phyloP scores from a whole-genome alignment of 1,139 yeast species.

The Blastobotrys buckinghamii region DNA sequence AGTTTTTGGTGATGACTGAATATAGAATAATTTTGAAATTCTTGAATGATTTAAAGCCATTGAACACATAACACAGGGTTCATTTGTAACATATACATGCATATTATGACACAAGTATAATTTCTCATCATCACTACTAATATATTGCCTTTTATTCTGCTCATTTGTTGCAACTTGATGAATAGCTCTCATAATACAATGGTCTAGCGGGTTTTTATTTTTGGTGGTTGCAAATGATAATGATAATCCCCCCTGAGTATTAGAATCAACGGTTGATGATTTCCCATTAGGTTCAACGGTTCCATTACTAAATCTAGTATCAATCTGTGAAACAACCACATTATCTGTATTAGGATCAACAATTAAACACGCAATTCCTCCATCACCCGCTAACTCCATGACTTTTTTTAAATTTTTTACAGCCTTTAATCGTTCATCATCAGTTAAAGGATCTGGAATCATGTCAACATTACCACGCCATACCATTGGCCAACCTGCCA shows the following conservation, averaged over 20 bases:
- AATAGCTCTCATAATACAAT: conserved; percentile 71
- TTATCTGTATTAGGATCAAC: conserved; percentile 42
- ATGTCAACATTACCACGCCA: conserved; percentile 93
- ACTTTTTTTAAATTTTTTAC: conserved; percentile 22
- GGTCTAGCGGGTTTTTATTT: conserved; percentile 67
- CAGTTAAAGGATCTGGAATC: conserved; percentile 54
- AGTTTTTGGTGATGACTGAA: conserved; percentile 42
- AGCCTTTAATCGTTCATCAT: conserved; percentile 9
- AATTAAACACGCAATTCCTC: conserved; percentile 44
- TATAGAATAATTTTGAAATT: conserved; percentile 59
- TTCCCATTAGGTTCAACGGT: no score
- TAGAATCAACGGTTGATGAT: background rate
- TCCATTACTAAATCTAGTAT: conserved; percentile 33
- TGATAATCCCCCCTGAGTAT: conserved; percentile 9
- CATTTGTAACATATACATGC: conserved; percentile 84
- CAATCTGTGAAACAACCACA: conserved; percentile 37
- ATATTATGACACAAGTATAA: conserved; percentile 68
- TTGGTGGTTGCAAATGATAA: no score
- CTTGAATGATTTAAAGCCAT: conserved; percentile 97
- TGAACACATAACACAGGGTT: conserved; percentile 94
- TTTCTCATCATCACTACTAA: conserved; percentile 9
- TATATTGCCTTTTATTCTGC: conserved; percentile 21
- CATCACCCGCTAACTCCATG: no score
- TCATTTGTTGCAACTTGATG: conserved; percentile 52
- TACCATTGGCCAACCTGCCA: conserved; percentile 72